Conservation (phyloP, 352 stramenopile species). For the Phytophthora chlamydospora region DNA sequence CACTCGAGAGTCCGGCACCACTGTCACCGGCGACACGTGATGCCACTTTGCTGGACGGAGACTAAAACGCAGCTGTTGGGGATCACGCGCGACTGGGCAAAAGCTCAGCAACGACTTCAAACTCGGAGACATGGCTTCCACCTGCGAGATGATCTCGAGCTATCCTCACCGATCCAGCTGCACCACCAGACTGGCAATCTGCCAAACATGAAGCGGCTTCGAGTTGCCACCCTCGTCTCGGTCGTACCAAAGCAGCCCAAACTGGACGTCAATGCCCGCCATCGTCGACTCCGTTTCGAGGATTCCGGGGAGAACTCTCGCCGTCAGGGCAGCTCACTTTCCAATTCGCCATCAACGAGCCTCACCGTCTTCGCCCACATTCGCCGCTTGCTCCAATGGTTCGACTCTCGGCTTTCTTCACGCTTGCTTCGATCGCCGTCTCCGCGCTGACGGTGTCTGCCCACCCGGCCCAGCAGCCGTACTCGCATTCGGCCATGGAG, state of each 20-base stretch:
- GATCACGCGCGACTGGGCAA: conserved; percentile 8
- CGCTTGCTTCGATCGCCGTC: conserved; percentile 10
- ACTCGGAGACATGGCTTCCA: conserved; percentile 1
- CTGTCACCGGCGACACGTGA: background rate
- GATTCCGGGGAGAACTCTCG: conserved; percentile 18
- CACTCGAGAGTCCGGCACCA: background rate
- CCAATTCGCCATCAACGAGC: conserved; percentile 18
- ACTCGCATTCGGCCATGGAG: conserved; percentile 18
- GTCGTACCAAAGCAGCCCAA: background rate
- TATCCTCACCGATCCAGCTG: conserved; percentile 23
- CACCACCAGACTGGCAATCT: conserved; percentile 29
- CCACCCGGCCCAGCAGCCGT: conserved; percentile 19
- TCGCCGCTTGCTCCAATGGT: conserved; percentile 7
- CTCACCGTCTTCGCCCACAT: background rate
- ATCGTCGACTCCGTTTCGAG: conserved; percentile 8
- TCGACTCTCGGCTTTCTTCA: conserved; percentile 11
- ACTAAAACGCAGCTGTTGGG: conserved; percentile 21
- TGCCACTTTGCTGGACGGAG: background rate
- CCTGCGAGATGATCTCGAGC: conserved; percentile 20
- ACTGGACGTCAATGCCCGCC: background rate
- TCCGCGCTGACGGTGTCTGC: conserved; percentile 9
- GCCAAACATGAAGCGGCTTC: too few relatives aligned
- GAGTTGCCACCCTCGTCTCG: background rate
- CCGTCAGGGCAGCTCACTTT: conserved; percentile 16
- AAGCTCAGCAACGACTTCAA: conserved; percentile 14